Evolutionary conservation across 352 stramenopile genomes (phyloP), one percentile per base, ranked within the genome.

Genomic region (Globisporangium recalcitrans): DNA sequence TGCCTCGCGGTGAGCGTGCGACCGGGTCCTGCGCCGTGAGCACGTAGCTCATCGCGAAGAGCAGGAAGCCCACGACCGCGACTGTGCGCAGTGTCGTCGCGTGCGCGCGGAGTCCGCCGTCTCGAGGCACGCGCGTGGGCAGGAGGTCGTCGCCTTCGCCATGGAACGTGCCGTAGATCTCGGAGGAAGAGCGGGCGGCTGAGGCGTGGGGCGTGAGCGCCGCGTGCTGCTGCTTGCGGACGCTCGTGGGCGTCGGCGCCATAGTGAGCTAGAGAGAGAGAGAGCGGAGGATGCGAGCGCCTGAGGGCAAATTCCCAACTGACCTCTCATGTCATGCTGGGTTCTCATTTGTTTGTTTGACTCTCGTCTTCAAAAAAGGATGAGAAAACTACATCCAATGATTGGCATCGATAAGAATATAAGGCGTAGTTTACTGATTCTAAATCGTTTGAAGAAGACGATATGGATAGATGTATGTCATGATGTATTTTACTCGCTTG

Each of bases 161-260:
- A 51, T 74, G 64, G 58, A 85, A 85, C 5, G 77, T 85, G 52
- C 74, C 77, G 65, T 85, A 85, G 55, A 70, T 71, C 31, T 82
- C 72, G 27, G 54, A 62, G 42, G 63, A 14, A 14, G 36, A 42
- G 32, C 10, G 32, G 32, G 13, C 32, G 44, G 55, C 44, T 11
- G 29, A 2, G 19, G 24, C 8, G 24, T 11, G 51, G 13, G 31
- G 21, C 27, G 21, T 40, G 42, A 63, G 58, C 46, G 46, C 32
- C 8, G 26, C 34, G 46, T 26, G 31, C 46, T 63, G 57, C 47
- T 61, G 55, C 26, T 52, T 52, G 42, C 55, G 55, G 27, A 7
- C 22, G 54, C 36, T 60, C 38, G 55, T 29, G 27, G 52, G 52
- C 10, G 52, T 46, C 31, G 38, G n/a, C 4, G 54, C 26, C 55